phyloP scores from a whole-genome alignment of 331 rosid genomes.

The Acacia pycnantha region DNA sequence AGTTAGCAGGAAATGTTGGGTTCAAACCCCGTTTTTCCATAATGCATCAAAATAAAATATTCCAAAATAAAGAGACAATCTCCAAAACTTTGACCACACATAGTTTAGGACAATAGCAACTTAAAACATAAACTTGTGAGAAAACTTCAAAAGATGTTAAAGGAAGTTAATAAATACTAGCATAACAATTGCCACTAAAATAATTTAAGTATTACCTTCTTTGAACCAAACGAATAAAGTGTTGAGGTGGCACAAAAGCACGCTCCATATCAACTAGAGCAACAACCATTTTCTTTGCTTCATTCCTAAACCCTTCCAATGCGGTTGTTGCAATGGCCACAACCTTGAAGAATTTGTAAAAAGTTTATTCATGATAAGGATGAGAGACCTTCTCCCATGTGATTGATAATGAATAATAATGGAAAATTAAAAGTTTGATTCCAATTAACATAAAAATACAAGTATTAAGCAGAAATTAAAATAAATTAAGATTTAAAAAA shows the following conservation, averaged over 20 bases:
- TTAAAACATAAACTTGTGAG: neutral
- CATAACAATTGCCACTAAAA: neutral
- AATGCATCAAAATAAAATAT: neutral
- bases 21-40: neutral
- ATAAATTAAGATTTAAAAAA: neutral
- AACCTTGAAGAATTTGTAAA: slow-evolving; percentile 37
- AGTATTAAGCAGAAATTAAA: neutral
- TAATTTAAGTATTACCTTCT: slow-evolving; percentile 63
- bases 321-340: slow-evolving; percentile 88
- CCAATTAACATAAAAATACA: slow-evolving; percentile 5
- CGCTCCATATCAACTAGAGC: slow-evolving; percentile 99
- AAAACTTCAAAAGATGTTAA: neutral
- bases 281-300: slow-evolving; percentile 94
- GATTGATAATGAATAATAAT: neutral
- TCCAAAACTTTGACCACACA: neutral
- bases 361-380: slow-evolving; percentile 16
- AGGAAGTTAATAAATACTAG: neutral
- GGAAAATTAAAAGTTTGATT: neutral
- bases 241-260: slow-evolving; percentile 98
- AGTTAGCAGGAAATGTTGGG: neutral
- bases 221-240: slow-evolving; percentile 92
- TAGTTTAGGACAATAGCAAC: neutral
- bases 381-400: neutral
- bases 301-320: slow-evolving; percentile 81
- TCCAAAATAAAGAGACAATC: neutral